Evolutionary conservation across 805 yeast species (phyloP).

Genomic region (Candida vartiovaarae): DNA sequence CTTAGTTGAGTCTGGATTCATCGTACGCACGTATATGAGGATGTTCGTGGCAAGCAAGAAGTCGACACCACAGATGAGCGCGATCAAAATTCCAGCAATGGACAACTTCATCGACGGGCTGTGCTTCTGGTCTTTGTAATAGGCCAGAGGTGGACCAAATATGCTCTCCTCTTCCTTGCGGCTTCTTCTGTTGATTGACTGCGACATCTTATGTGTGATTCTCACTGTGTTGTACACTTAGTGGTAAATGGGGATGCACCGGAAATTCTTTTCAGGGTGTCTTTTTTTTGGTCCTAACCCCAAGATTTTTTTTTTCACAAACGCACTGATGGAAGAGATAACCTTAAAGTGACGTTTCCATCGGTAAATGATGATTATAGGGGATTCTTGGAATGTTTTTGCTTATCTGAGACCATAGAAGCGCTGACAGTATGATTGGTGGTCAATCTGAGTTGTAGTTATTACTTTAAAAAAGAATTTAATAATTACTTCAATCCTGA

Average conservation of each 20-base stretch:
- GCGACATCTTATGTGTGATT: neutral
- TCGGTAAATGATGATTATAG: too few species aligned
- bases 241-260: neutral
- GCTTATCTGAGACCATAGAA: too few species aligned
- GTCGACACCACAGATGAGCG: conserved; percentile 22
- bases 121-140: conserved; percentile 14
- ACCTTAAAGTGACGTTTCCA: neutral
- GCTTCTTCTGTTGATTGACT: neutral
- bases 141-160: conserved; percentile 23
- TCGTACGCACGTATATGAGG: conserved; percentile 28
- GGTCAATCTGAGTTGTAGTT: too few species aligned
- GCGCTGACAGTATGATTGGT: too few species aligned
- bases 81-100: conserved; percentile 21
- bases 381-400: too few species aligned
- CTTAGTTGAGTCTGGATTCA: conserved; percentile 16
- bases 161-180: conserved; percentile 10
- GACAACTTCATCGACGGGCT: conserved; percentile 19
- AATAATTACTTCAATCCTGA: too few species aligned
- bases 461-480: too few species aligned
- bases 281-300: neutral
- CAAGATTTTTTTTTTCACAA: neutral
- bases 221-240: neutral
- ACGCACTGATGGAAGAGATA: conserved; percentile 1
- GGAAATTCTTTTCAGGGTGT: neutral
- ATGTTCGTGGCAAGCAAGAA: conserved; percentile 29